Percentiles rank a stretch among this genome's conserved stretches.
Conservation (phyloP, 768 basidiomycete species). For the Amanita molliuscula region DNA sequence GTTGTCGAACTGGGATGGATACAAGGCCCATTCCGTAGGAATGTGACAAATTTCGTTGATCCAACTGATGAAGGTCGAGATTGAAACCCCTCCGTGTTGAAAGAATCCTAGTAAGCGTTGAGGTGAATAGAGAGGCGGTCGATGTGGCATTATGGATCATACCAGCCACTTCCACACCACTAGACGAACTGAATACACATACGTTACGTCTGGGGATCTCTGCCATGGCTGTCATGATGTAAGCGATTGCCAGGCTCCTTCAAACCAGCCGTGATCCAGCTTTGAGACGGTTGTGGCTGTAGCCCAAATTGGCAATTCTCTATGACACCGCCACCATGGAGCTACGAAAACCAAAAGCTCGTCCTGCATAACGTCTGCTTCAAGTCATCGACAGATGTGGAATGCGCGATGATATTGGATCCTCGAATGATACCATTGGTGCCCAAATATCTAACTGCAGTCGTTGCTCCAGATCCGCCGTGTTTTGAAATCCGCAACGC, state of each 20-base stretch:
- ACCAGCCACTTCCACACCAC: neutral
- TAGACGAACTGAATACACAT: neutral
- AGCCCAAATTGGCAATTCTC: neutral
- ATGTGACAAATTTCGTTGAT: constrained; percentile 4
- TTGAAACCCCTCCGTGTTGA: constrained; percentile 12
- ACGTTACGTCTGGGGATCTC: neutral
- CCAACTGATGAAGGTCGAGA: constrained; percentile 12
- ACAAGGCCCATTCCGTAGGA: constrained; percentile 8
- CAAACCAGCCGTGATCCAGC: too few species aligned
- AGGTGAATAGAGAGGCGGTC: neutral
- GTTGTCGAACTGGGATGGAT: constrained; percentile 5
- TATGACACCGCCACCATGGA: constrained; percentile 5
- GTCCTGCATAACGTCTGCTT: constrained; percentile 6
- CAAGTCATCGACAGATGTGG: neutral
- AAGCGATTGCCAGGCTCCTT: too few species aligned
- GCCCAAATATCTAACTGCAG: neutral
- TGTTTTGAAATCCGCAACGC: constrained; percentile 17
- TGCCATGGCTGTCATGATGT: too few species aligned
- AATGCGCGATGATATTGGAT: constrained; percentile 7
- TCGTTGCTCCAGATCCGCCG: constrained; percentile 4
- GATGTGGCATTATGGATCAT: too few species aligned
- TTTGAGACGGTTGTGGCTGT: too few species aligned
- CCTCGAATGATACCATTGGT: constrained; percentile 3
- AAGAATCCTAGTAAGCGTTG: constrained; percentile 5
- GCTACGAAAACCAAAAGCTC: constrained; percentile 1